These are phyloP conservation scores for Pisolithus tinctorius DNA, from an alignment of 768 basidiomycete species.

Conservation along the genomic window DNA sequence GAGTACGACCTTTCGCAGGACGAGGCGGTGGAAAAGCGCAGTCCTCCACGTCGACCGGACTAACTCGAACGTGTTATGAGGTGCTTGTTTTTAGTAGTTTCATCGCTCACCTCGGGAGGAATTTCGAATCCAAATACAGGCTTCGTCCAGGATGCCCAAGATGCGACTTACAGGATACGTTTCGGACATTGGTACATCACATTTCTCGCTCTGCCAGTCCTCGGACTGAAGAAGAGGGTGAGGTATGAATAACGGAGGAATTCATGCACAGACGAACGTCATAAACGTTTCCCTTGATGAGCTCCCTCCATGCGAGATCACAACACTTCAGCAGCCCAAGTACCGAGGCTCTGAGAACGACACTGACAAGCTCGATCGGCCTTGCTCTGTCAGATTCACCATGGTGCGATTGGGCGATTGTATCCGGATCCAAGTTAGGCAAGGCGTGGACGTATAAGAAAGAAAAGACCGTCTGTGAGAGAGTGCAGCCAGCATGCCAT, in stretches of 20 bases:
- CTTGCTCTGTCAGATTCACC: slow-evolving; percentile 35
- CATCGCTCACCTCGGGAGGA: slow-evolving; percentile 34
- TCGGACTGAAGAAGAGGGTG: slow-evolving; percentile 47
- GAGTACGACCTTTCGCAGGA: slow-evolving; percentile 48
- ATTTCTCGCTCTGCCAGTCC: slow-evolving; percentile 89
- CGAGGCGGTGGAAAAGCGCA: slow-evolving; percentile 45
- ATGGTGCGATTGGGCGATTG: slow-evolving; percentile 24
- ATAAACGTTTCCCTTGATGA: slow-evolving; percentile 64
- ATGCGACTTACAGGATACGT: slow-evolving; percentile 48
- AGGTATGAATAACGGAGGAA: slow-evolving; percentile 8
- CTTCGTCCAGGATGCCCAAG: slow-evolving; percentile 50
- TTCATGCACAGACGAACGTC: slow-evolving; percentile 51
- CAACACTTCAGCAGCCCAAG: slow-evolving; percentile 73
- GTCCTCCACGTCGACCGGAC: slow-evolving; percentile 44
- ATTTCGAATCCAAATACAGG: slow-evolving; percentile 51
- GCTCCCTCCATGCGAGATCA: slow-evolving; percentile 75
- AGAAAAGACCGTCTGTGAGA: slow-evolving; percentile 84
- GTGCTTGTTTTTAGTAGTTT: background rate
- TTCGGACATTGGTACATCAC: slow-evolving; percentile 71
- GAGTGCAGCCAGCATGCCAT: slow-evolving; percentile 79
- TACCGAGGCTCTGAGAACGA: slow-evolving; percentile 62
- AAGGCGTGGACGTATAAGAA: slow-evolving; percentile 66
- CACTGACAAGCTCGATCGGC: slow-evolving; percentile 55
- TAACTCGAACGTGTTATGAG: slow-evolving; percentile 19
- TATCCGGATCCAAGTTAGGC: slow-evolving; percentile 52